Percentiles rank a stretch among this genome's conserved stretches.
phyloP scores from a whole-genome alignment of 352 stramenopile species.

The Plasmopara viticola region DNA sequence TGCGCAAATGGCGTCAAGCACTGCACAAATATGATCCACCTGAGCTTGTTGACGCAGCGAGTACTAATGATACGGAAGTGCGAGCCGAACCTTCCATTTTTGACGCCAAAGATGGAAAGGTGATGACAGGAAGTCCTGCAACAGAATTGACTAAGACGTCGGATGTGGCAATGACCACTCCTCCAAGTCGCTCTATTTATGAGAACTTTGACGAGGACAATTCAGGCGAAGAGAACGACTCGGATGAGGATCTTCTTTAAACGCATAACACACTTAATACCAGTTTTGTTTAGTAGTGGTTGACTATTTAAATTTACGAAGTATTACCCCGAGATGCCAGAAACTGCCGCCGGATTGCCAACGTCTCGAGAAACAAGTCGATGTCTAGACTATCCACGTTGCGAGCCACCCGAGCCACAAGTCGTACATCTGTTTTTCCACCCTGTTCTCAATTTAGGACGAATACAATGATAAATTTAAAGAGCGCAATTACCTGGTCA shows the following conservation, averaged over 20 bases:
- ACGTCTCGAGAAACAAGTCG: constrained; percentile 63
- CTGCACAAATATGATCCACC: constrained; percentile 80
- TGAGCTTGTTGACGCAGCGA: constrained; percentile 32
- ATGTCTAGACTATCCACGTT: constrained; percentile 82
- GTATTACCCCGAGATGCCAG: constrained; percentile 20
- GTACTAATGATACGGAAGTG: background rate
- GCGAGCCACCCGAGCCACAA: constrained; percentile 60
- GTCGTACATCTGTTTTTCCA: constrained; percentile 35
- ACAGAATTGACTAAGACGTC: too few species aligned
- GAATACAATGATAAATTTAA: too few species aligned
- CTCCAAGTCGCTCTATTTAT: constrained; percentile 43
- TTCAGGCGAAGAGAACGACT: constrained; percentile 13
- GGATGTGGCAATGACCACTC: background rate
- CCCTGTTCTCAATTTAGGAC: constrained; percentile 1
- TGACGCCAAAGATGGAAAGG: constrained; percentile 1
- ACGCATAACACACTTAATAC: constrained; percentile 10
- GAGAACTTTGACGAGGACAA: constrained; percentile 61
- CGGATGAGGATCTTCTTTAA: constrained; percentile 70
- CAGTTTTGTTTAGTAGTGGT: too few species aligned
- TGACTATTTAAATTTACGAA: too few species aligned
- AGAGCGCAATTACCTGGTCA: constrained; percentile 15
- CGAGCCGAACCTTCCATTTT: background rate
- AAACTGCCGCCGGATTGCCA: constrained; percentile 72
- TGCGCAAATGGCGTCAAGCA: constrained; percentile 71
- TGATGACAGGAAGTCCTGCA: too few species aligned